A percentile compares a stretch with the other conserved stretches of the same genome.
These are phyloP conservation scores for Onygena corvina DNA, from an alignment of 2,329 filamentous ascomycete species.

Conservation along the genomic window DNA sequence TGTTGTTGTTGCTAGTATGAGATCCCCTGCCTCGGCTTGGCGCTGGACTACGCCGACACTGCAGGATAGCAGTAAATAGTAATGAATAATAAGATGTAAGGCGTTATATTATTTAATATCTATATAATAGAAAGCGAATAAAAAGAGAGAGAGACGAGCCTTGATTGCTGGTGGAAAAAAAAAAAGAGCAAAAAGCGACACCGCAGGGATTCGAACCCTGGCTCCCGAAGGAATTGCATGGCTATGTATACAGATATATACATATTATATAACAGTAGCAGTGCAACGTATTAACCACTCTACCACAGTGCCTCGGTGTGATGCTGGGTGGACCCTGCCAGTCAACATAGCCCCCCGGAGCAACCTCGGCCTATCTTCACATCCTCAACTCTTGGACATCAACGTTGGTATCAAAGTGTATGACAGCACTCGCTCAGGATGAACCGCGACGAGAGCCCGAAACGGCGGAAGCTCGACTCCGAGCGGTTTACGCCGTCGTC, in stretches of 20 bases:
- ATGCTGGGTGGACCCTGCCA: neutral
- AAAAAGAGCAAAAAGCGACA: neutral
- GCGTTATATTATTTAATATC: too few species aligned
- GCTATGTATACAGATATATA: constrained; percentile 3
- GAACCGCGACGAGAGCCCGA: constrained; percentile 43
- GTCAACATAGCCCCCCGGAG: neutral
- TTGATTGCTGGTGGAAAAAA: too few species aligned
- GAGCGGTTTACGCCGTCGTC: constrained; percentile 47
- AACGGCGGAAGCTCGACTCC: constrained; percentile 55
- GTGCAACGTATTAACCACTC: constrained; percentile 7
- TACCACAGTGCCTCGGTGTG: constrained; percentile 7
- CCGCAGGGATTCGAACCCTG: constrained; percentile 7
- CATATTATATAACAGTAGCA: constrained; percentile 5
- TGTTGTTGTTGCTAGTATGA: neutral
- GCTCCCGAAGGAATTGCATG: constrained; percentile 7
- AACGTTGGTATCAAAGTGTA: too few species aligned
- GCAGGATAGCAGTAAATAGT: too few species aligned
- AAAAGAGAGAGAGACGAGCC: too few species aligned
- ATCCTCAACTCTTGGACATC: neutral
- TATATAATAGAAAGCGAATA: too few species aligned
- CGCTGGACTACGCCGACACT: too few species aligned
- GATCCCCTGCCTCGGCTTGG: too few species aligned
- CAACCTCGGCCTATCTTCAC: neutral
- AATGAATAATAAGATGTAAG: too few species aligned
- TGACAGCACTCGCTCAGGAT: constrained; percentile 21